These are phyloP conservation scores for Lecanoromycetidae sp. DNA, from an alignment of 2,329 filamentous ascomycete genomes.

Conservation along the genomic window DNA sequence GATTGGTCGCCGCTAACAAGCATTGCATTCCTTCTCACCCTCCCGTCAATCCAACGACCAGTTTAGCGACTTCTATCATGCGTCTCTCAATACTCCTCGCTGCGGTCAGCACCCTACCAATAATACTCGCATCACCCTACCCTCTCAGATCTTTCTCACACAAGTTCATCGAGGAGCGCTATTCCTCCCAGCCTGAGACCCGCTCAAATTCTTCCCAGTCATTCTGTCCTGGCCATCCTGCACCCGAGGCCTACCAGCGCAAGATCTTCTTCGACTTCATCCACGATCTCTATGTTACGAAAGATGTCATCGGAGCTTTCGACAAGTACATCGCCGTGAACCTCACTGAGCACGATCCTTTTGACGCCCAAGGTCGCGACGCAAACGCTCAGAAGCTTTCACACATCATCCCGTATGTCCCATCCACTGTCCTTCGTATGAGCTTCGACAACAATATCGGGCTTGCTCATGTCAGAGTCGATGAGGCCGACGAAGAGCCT, in stretches of 20 bases:
- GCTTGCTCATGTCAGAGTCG: slow-evolving; percentile 13
- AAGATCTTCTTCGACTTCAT: slow-evolving; percentile 18
- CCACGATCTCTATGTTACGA: slow-evolving; percentile 16
- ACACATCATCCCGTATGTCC: slow-evolving; percentile 4
- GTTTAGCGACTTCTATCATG: too few species aligned
- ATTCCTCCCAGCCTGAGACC: background rate
- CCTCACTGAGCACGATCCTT: slow-evolving; percentile 20
- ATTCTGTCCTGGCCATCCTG: slow-evolving; percentile 17
- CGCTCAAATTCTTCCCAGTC: background rate
- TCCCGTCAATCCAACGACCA: too few species aligned
- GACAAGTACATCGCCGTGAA: slow-evolving; percentile 14
- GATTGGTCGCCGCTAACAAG: background rate
- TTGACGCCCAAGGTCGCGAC: slow-evolving; percentile 13
- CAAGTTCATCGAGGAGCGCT: background rate
- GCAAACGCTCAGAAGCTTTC: slow-evolving; percentile 11
- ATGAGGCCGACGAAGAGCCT: slow-evolving; percentile 3
- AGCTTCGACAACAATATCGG: slow-evolving; percentile 16
- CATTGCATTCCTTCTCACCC: background rate
- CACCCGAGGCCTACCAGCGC: slow-evolving; percentile 10
- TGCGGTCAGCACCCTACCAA: slow-evolving; percentile 3
- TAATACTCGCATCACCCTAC: background rate
- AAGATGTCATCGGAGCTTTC: slow-evolving; percentile 16
- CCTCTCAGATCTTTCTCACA: background rate
- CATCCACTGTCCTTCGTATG: background rate
- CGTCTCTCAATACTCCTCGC: background rate